Percentiles rank a stretch among this genome's conserved stretches.
Evolutionary conservation across 2,329 filamentous ascomycete species (phyloP).

Genomic region (Pseudogymnoascus sp.): DNA sequence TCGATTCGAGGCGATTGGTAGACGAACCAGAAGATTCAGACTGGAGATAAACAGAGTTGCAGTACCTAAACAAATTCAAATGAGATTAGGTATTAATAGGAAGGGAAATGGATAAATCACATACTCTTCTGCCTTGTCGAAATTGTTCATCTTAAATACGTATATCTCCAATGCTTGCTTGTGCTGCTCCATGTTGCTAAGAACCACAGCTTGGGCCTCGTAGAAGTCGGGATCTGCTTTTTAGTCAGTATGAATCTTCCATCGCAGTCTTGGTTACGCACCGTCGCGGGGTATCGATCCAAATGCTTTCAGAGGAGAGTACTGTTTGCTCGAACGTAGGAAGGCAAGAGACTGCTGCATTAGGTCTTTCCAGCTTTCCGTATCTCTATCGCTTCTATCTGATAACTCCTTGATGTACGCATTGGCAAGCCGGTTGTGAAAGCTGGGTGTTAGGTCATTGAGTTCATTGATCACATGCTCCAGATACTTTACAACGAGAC

Average conservation of each 20-base stretch:
- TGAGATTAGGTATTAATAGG: constrained; percentile 16
- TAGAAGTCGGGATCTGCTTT: constrained; percentile 70
- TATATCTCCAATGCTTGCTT: constrained; percentile 96
- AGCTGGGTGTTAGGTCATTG: constrained; percentile 73
- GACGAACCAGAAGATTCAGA: constrained; percentile 37
- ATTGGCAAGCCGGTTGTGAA: constrained; percentile 78
- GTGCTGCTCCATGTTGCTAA: constrained; percentile 92
- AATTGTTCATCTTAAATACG: constrained; percentile 87
- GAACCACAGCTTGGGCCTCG: constrained; percentile 80
- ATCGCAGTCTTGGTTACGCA: constrained; percentile 35
- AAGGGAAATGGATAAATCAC: constrained; percentile 26
- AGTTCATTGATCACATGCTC: constrained; percentile 88
- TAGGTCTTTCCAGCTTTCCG: constrained; percentile 47
- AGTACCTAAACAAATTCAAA: constrained; percentile 52
- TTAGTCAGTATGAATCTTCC: constrained; percentile 13
- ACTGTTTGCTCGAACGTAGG: constrained; percentile 67
- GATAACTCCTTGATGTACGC: constrained; percentile 52
- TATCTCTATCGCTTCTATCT: constrained; percentile 31
- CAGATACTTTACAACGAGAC: constrained; percentile 72
- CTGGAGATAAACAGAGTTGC: constrained; percentile 72
- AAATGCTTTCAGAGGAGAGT: constrained; percentile 73
- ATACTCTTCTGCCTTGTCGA: constrained; percentile 85
- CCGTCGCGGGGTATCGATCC: constrained; percentile 71
- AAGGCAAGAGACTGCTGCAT: constrained; percentile 66
- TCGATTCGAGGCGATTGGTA: constrained; percentile 19